A percentile compares a stretch with the other conserved stretches of the same genome.
Evolutionary conservation across 2,329 filamentous ascomycete species (phyloP).

Genomic region (Erysiphe pulchra): DNA sequence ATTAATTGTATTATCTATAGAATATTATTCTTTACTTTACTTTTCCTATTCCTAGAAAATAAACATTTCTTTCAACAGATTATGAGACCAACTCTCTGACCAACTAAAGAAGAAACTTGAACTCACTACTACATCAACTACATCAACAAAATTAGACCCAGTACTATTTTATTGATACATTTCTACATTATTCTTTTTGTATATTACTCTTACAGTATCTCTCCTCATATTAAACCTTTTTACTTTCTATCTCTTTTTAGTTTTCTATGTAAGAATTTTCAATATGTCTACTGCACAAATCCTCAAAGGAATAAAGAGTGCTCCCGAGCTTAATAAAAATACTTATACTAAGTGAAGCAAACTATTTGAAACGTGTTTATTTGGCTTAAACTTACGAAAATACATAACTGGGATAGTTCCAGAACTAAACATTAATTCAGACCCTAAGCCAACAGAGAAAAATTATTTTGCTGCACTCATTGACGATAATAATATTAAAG

Average conservation of each 20-base stretch:
- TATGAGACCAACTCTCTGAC: background rate
- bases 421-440: background rate
- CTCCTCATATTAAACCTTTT: too few relatives aligned
- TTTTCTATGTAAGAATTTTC: background rate
- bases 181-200: too few relatives aligned
- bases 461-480: background rate
- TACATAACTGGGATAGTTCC: background rate
- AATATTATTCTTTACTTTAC: too few relatives aligned
- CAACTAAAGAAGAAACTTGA: too few relatives aligned
- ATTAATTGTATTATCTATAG: too few relatives aligned
- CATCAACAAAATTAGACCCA: too few relatives aligned
- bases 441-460: background rate
- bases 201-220: too few relatives aligned
- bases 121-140: too few relatives aligned
- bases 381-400: background rate
- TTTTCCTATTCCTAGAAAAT: too few relatives aligned
- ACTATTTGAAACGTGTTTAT: background rate
- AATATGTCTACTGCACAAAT: background rate
- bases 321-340: background rate
- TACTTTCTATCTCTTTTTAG: too few relatives aligned
- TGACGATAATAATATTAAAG: background rate
- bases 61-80: too few relatives aligned
- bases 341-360: background rate
- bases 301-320: background rate
- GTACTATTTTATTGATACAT: too few relatives aligned